phyloP scores from a whole-genome alignment of 192 early-diverging fungal species.

The Coemansia sp. region DNA sequence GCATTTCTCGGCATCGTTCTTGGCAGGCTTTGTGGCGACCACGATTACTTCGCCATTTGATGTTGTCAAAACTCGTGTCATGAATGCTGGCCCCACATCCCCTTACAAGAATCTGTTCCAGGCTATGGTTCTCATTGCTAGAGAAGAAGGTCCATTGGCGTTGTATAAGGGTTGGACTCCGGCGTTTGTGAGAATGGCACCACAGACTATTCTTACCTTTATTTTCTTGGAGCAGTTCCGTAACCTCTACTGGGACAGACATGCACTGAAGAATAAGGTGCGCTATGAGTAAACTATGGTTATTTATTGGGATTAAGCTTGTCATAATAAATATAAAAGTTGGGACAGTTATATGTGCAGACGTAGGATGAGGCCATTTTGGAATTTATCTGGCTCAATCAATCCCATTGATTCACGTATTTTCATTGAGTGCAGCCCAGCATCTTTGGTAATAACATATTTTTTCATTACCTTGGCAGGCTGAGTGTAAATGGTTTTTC shows the following conservation, averaged over 20 bases:
- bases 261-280: conserved; percentile 34
- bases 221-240: conserved; percentile 80
- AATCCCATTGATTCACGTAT: too few species aligned
- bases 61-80: conserved; percentile 86
- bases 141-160: conserved; percentile 67
- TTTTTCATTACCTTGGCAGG: too few species aligned
- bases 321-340: too few species aligned
- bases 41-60: conserved; percentile 79
- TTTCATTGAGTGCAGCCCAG: too few species aligned
- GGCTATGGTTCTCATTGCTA: conserved; percentile 62
- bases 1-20: conserved; percentile 72
- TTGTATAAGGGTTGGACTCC: conserved; percentile 89
- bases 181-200: conserved; percentile 77
- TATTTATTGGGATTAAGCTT: not conserved
- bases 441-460: too few species aligned
- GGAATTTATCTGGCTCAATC: too few species aligned
- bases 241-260: conserved; percentile 44
- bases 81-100: conserved; percentile 67
- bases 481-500: too few species aligned
- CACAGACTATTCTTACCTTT: conserved; percentile 87
- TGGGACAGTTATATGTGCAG: not conserved
- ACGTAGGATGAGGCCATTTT: too few species aligned
- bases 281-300: conserved; percentile 25
- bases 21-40: conserved; percentile 78
- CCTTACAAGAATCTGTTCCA: conserved; percentile 40